A percentile compares a stretch with the other conserved stretches of the same genome.
Conservation (phyloP, 805 yeast species). For the Yarrowia phangngaensis region DNA sequence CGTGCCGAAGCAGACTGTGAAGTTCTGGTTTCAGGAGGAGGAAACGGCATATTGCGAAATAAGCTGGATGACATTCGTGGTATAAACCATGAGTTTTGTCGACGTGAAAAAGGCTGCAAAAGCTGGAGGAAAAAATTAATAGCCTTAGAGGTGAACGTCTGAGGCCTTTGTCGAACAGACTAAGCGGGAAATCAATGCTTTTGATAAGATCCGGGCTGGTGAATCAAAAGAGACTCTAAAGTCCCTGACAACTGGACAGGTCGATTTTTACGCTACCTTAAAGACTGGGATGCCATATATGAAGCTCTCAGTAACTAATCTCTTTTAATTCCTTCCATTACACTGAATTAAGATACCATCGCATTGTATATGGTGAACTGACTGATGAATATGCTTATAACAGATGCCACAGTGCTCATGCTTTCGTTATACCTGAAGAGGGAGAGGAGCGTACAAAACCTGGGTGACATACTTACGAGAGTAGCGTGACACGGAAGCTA, state of each 20-base stretch:
- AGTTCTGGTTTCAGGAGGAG: slow-evolving; percentile 49
- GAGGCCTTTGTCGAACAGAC: slow-evolving; percentile 57
- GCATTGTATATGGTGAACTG: no score
- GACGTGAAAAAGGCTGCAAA: slow-evolving; percentile 51
- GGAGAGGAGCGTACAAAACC: slow-evolving; percentile 83
- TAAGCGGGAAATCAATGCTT: slow-evolving; percentile 55
- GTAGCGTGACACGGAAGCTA: slow-evolving; percentile 85
- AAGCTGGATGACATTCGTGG: slow-evolving; percentile 63
- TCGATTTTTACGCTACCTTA: slow-evolving; percentile 64
- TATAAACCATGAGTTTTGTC: slow-evolving; percentile 54
- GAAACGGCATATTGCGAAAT: slow-evolving; percentile 51
- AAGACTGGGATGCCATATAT: slow-evolving; percentile 55
- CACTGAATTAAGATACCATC: no score
- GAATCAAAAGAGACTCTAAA: slow-evolving; percentile 72
- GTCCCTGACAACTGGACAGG: slow-evolving; percentile 71
- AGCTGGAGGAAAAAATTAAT: slow-evolving; percentile 49
- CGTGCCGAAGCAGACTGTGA: slow-evolving; percentile 68
- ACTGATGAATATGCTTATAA: no score
- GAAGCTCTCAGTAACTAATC: slow-evolving; percentile 7
- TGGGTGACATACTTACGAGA: slow-evolving; percentile 89
- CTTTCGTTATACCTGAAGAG: slow-evolving; percentile 36
- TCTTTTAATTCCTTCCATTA: no score
- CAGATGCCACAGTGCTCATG: no score
- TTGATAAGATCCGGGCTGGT: slow-evolving; percentile 73
- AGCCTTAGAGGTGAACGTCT: slow-evolving; percentile 50